Evolutionary conservation across 257 asterid species (phyloP).

Genomic region (Voacanga thouarsii): DNA sequence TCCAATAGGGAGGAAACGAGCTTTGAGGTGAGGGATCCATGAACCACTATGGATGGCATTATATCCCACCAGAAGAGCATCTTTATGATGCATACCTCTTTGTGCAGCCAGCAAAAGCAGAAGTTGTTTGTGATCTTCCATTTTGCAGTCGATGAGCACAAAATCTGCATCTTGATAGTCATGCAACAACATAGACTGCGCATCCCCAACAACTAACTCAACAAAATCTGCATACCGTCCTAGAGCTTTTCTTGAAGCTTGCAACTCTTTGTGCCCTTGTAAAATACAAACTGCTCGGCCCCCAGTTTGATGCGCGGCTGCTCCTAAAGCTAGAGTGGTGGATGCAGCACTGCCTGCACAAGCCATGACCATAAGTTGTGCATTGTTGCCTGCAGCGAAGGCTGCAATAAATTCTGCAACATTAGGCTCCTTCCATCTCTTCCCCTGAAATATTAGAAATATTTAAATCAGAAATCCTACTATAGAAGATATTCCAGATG

Average conservation of each 20-base stretch:
- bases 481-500: no score
- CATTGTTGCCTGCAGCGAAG: slow-evolving; percentile 26
- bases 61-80: slow-evolving; percentile 19
- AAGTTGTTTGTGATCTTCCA: slow-evolving; percentile 10
- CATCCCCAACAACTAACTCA: slow-evolving; percentile 20
- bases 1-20: slow-evolving; percentile 27
- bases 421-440: slow-evolving; percentile 20
- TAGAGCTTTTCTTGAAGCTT: slow-evolving; percentile 13
- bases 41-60: slow-evolving; percentile 20
- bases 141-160: slow-evolving; percentile 26
- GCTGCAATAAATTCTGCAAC: slow-evolving; percentile 25
- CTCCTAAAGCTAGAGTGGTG: slow-evolving; percentile 18
- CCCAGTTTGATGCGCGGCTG: slow-evolving; percentile 25
- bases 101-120: slow-evolving; percentile 15
- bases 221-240: slow-evolving; percentile 7
- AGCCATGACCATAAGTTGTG: slow-evolving; percentile 22
- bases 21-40: slow-evolving; percentile 6
- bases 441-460: slow-evolving; percentile 14
- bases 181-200: slow-evolving; percentile 1
- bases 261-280: slow-evolving; percentile 12
- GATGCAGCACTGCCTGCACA: slow-evolving; percentile 15
- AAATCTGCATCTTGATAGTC: slow-evolving; percentile 25
- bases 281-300: slow-evolving; percentile 22
- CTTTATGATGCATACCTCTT: background rate
- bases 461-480: background rate